A percentile compares a stretch with the other conserved stretches of the same genome.
These are phyloP conservation scores for Zalaria obscura DNA, from an alignment of 2,329 filamentous ascomycete species.

Conservation along the genomic window DNA sequence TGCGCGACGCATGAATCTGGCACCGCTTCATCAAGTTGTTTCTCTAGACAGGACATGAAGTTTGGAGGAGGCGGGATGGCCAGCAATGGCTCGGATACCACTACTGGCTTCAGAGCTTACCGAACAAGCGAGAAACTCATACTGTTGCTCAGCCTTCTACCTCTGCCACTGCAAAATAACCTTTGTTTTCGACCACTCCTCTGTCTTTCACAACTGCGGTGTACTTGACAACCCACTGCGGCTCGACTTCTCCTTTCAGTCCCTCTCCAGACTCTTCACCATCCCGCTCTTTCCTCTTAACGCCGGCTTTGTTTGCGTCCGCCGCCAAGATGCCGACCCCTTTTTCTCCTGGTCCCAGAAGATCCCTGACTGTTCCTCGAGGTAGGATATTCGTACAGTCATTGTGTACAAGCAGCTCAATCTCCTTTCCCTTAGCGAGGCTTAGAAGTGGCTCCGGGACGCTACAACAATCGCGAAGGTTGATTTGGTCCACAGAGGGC, in stretches of 20 bases:
- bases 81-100: too few relatives aligned
- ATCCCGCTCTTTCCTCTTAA: conserved; percentile 26
- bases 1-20: too few relatives aligned
- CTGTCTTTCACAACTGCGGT: conserved; percentile 87
- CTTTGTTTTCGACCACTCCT: conserved; percentile 96
- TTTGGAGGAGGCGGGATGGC: too few relatives aligned
- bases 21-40: too few relatives aligned
- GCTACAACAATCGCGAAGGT: conserved; percentile 87
- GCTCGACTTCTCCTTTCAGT: conserved; percentile 62
- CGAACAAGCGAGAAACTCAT: too few relatives aligned
- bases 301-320: conserved; percentile 25
- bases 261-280: conserved; percentile 31
- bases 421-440: conserved; percentile 67
- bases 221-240: conserved; percentile 95
- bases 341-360: conserved; percentile 57
- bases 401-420: conserved; percentile 85
- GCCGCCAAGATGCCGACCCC: conserved; percentile 66
- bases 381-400: conserved; percentile 89
- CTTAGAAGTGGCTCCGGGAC: conserved; percentile 77
- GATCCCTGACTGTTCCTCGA: conserved; percentile 66
- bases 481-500: conserved; percentile 88
- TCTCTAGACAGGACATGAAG: too few relatives aligned
- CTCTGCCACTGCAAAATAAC: conserved; percentile 83
- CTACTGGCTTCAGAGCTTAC: too few relatives aligned
- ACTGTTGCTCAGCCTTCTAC: conserved; percentile 22